Percentiles rank a stretch among this genome's conserved stretches.
Evolutionary conservation across 169 alveolate genomes (phyloP).

Genomic region (Cryptosporidium meleagridis): DNA sequence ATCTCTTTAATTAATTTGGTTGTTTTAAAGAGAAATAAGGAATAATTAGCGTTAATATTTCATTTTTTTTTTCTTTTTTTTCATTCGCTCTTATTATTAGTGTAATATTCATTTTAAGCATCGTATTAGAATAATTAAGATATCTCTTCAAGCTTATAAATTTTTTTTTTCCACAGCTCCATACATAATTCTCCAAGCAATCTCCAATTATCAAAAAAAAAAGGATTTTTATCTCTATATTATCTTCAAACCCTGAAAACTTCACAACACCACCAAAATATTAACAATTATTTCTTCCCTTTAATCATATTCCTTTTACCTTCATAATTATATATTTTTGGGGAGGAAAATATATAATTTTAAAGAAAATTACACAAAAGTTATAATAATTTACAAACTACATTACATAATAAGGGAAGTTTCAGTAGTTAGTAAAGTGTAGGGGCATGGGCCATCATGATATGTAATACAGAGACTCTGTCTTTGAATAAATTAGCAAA

Average conservation of each 20-base stretch:
- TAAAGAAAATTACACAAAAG: not conserved
- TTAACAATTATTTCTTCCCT: no score
- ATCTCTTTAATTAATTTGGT: not conserved
- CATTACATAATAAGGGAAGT: not conserved
- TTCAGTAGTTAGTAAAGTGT: not conserved
- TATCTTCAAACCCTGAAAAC: not conserved
- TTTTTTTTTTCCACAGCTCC: not conserved
- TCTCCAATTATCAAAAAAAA: not conserved
- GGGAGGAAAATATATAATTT: not conserved
- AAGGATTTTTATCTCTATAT: no score
- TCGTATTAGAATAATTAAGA: not conserved
- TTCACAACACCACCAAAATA: no score
- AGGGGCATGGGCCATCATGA: no score
- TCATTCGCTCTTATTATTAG: not conserved
- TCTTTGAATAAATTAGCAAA: no score
- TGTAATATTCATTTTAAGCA: not conserved
- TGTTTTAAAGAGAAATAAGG: constrained; percentile 12
- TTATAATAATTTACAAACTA: not conserved
- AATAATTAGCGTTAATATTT: constrained; percentile 58
- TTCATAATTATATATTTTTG: not conserved
- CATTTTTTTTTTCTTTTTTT: not conserved
- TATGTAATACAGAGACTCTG: no score
- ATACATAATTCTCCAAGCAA: not conserved
- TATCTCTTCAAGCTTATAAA: not conserved
- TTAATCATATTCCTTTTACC: no score